Percentiles rank a stretch among this genome's conserved stretches.
Evolutionary conservation across 2,329 filamentous ascomycete genomes (phyloP).

Genomic region (Microsporum ferrugineum): DNA sequence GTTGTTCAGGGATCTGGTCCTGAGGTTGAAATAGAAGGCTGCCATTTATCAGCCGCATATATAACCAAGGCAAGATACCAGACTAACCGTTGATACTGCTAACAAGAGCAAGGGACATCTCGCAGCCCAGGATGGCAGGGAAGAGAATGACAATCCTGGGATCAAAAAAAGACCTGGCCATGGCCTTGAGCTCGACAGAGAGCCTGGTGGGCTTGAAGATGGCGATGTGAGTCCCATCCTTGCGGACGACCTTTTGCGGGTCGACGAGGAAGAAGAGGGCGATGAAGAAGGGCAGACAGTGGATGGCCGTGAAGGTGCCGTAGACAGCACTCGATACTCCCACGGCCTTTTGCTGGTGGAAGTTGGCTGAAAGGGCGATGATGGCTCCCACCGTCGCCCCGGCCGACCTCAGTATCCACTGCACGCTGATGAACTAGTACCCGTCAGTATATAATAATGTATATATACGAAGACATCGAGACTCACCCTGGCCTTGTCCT

Average conservation of each 20-base stretch:
- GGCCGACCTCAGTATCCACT: slow-evolving; percentile 74
- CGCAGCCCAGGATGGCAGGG: slow-evolving; percentile 60
- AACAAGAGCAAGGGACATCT: slow-evolving; percentile 60
- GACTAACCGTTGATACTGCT: slow-evolving; percentile 18
- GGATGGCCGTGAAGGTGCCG: slow-evolving; percentile 61
- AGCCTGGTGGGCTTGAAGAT: slow-evolving; percentile 70
- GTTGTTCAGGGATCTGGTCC: slow-evolving; percentile 55
- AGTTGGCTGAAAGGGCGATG: not conserved
- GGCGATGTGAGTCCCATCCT: slow-evolving; percentile 60
- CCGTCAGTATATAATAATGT: slow-evolving; percentile 46
- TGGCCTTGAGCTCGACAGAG: slow-evolving; percentile 58
- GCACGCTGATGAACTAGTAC: slow-evolving; percentile 44
- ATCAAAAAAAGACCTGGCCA: slow-evolving; percentile 53
- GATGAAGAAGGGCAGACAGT: slow-evolving; percentile 48
- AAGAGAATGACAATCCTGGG: slow-evolving; percentile 56
- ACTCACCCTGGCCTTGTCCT: slow-evolving; percentile 69
- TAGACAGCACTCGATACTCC: slow-evolving; percentile 52
- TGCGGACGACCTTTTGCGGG: slow-evolving; percentile 54
- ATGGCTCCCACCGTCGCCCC: slow-evolving; percentile 45
- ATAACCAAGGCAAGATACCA: not conserved
- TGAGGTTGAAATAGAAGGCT: slow-evolving; percentile 49
- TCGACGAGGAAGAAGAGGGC: slow-evolving; percentile 55
- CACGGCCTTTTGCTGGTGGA: not conserved
- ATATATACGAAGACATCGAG: slow-evolving; percentile 38
- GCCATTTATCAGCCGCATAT: slow-evolving; percentile 37